Base-by-base conservation (phyloP, 495 filamentous ascomycete genomes). In the Podospora appendiculata region DNA sequence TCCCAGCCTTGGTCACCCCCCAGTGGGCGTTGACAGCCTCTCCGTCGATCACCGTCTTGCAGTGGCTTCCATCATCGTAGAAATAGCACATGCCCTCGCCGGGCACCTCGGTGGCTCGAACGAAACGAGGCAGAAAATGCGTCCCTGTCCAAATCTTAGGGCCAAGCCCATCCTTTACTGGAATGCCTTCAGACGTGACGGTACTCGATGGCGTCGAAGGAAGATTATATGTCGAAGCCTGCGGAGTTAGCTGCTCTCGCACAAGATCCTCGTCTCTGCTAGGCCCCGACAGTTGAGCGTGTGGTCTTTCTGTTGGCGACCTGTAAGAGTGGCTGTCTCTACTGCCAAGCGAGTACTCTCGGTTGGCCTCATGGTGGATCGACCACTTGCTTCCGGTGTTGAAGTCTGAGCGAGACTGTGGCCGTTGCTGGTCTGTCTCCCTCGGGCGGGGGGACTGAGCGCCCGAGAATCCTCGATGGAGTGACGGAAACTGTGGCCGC, bases 1-100 rank as follows among this genome's bases (percentile, higher is more conserved):
- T 95, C 9, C 89, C 89, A 3, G 90, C 90, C 64, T 95, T 96
- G 18, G 90, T 96, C 19, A 94, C 80, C 1, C 90, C 90, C 90
- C 90, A 96, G 55, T 88, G 85, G 1, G 89, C 87, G 67, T 95
- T 96, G 41, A 96, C 90, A 1, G 77, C 77, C 55, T 93, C 83
- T 6, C 90, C 90, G 58, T 93, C 88, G 45, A 96, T 88, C 39
- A 86, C 71, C 51, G 88, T 89, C 51, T 87, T 88, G 68, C 88
- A 91, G 57, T 85, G 85, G 32, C 82, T 84, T 41, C 88, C 88
- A 61, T 93, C 90, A 52, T 93, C 88, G 64, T 93, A 95, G 50
- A 94, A 80, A 62, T 90, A 94, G 66, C 86, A 93, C 48, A 85
- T 60, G 1, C 89, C 89, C 64, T 95, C 87, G 11, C 87, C 88